These are phyloP conservation scores for Scheffersomyces insectosa DNA, from an alignment of 1,139 yeast genomes.

Conservation along the genomic window DNA sequence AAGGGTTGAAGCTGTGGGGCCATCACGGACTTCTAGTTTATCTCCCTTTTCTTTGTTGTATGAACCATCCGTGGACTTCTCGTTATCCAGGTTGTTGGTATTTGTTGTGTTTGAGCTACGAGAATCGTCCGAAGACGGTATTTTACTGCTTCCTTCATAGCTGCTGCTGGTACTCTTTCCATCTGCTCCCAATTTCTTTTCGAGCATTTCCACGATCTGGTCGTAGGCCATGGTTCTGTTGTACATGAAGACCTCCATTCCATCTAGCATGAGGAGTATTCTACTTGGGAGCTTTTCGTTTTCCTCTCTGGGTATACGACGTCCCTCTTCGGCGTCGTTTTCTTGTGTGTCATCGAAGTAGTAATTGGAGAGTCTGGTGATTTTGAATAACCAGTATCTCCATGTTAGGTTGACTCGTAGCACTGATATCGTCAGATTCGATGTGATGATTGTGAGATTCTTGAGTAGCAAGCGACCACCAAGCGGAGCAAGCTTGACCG, in stretches of 20 bases:
- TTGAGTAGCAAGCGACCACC: slow-evolving; percentile 84
- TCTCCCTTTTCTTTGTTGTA: not conserved
- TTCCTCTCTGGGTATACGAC: slow-evolving; percentile 10
- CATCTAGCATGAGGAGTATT: slow-evolving; percentile 61
- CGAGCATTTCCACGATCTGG: slow-evolving; percentile 50
- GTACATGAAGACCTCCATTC: slow-evolving; percentile 78
- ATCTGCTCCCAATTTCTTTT: slow-evolving; percentile 12
- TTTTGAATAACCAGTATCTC: slow-evolving; percentile 78
- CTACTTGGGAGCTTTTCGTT: slow-evolving; percentile 61
- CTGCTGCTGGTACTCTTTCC: not conserved
- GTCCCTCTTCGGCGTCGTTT: slow-evolving; percentile 22
- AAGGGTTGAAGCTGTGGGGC: not conserved
- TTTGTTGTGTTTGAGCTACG: not conserved
- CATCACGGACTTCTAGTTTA: not conserved
- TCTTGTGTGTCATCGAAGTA: slow-evolving; percentile 15
- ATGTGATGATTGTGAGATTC: slow-evolving; percentile 68
- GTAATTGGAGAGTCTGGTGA: slow-evolving; percentile 50
- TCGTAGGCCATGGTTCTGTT: slow-evolving; percentile 81
- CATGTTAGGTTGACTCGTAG: slow-evolving; percentile 78
- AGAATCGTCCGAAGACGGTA: not conserved
- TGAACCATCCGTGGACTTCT: not conserved
- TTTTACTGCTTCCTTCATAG: not conserved
- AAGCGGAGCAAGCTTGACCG: slow-evolving; percentile 70
- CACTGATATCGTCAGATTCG: slow-evolving; percentile 68
- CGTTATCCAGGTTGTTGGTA: not conserved